Evolutionary conservation across 805 yeast genomes (phyloP).

Genomic region (Saccharomycopsis lassenensis): DNA sequence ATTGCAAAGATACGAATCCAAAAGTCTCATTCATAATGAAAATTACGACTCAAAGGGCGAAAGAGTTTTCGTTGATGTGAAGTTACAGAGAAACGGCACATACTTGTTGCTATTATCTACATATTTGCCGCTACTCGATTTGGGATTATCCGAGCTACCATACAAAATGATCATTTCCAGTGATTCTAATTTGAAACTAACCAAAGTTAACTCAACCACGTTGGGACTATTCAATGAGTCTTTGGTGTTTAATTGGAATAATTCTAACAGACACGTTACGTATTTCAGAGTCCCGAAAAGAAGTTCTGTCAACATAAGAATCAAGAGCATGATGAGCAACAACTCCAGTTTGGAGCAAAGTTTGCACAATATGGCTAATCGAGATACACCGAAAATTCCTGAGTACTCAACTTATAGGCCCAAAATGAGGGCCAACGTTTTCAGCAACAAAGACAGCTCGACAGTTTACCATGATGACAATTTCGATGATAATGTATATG

Average conservation of each 20-base stretch:
- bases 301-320: conserved; percentile 20
- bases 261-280: conserved; percentile 30
- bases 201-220: conserved; percentile 19
- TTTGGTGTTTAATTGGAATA: conserved; percentile 28
- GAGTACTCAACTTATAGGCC: conserved; percentile 30
- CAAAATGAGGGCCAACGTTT: conserved; percentile 34
- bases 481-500: conserved; percentile 36
- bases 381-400: too few relatives aligned
- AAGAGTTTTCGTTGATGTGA: conserved; percentile 20
- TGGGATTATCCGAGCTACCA: conserved; percentile 1
- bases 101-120: conserved; percentile 41
- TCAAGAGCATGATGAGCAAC: too few relatives aligned
- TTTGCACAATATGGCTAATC: too few relatives aligned
- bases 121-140: conserved; percentile 25
- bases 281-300: conserved; percentile 20
- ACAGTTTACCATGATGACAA: conserved; percentile 26
- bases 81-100: conserved; percentile 24
- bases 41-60: conserved; percentile 26
- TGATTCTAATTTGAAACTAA: conserved; percentile 19
- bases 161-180: conserved; percentile 3
- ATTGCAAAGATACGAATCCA: conserved; percentile 22
- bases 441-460: conserved; percentile 24
- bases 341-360: too few relatives aligned
- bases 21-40: conserved; percentile 26
- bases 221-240: conserved; percentile 27